phyloP scores from a whole-genome alignment of 2,329 filamentous ascomycete genomes.

The Fusarium pseudoanthophilum region DNA sequence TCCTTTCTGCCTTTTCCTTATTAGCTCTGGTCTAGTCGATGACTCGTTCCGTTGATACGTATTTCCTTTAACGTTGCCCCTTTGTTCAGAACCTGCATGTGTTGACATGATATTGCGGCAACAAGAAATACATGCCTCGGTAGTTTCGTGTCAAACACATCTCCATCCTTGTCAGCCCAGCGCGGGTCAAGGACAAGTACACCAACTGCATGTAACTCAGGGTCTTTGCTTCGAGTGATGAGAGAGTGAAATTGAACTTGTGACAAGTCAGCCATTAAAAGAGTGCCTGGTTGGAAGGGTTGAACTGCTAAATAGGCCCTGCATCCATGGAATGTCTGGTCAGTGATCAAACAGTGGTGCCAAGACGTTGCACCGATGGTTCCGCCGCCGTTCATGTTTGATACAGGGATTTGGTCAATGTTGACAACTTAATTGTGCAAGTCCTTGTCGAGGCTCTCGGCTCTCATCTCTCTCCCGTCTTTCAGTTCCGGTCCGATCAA shows the following conservation, averaged over 20 bases:
- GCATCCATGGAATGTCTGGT: not conserved
- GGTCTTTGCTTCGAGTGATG: not conserved
- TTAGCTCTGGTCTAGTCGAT: not conserved
- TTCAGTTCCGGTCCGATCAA: not conserved
- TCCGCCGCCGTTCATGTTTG: conserved; percentile 24
- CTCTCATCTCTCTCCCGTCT: conserved; percentile 7
- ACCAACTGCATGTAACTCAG: not conserved
- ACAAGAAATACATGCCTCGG: conserved; percentile 18
- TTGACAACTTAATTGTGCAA: conserved; percentile 13
- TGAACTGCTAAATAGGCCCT: not conserved
- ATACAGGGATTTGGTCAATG: conserved; percentile 15
- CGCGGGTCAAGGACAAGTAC: not conserved
- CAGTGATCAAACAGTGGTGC: conserved; percentile 5
- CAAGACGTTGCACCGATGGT: conserved; percentile 34
- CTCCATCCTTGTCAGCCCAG: not conserved
- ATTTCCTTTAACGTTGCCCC: conserved; percentile 1
- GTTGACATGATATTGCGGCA: conserved; percentile 6
- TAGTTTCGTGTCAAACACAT: conserved; percentile 6
- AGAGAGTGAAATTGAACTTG: not conserved
- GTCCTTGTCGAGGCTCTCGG: conserved; percentile 9
- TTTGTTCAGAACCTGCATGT: conserved; percentile 9
- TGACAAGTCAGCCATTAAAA: conserved; percentile 1
- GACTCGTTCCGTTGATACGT: not conserved
- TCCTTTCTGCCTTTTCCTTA: not conserved
- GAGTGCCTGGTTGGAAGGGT: not conserved